A percentile compares a stretch with the other conserved stretches of the same genome.
phyloP scores from a whole-genome alignment of 2,329 filamentous ascomycete species.

The Fusarium oxysporum region DNA sequence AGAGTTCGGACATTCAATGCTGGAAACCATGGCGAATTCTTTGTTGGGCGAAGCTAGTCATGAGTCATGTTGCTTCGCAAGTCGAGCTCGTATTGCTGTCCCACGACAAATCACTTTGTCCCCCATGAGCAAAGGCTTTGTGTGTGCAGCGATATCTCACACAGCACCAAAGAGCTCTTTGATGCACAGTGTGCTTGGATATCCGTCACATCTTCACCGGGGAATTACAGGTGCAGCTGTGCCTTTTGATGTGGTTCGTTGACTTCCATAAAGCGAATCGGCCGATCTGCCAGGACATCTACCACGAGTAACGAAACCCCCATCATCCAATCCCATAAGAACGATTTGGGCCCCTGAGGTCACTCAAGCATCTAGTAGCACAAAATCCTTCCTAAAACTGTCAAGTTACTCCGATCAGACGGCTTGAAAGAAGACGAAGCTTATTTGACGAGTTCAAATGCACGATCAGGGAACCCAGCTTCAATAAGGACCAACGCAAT shows the following conservation, averaged over 20 bases:
- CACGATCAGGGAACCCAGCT: neutral
- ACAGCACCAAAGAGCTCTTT: neutral
- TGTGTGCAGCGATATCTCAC: no score
- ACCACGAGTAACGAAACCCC: neutral
- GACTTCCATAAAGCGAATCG: neutral
- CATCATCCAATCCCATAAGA: neutral
- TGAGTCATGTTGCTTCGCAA: neutral
- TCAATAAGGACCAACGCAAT: no score
- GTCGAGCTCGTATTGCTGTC: neutral
- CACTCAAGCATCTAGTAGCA: rapidly evolving
- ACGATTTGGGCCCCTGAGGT: no score
- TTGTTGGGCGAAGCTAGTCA: neutral
- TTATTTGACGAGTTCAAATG: neutral
- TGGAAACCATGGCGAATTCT: neutral
- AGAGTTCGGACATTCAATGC: neutral
- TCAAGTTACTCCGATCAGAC: neutral
- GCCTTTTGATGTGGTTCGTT: neutral
- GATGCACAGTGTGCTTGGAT: neutral
- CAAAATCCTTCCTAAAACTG: neutral
- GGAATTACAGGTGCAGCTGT: no score
- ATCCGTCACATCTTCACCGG: no score
- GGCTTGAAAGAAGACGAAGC: neutral
- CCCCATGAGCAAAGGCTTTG: neutral
- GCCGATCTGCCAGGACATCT: neutral
- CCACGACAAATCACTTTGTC: neutral